These are phyloP conservation scores for Lactifluus echinatus DNA, from an alignment of 768 basidiomycete species.

Conservation along the genomic window DNA sequence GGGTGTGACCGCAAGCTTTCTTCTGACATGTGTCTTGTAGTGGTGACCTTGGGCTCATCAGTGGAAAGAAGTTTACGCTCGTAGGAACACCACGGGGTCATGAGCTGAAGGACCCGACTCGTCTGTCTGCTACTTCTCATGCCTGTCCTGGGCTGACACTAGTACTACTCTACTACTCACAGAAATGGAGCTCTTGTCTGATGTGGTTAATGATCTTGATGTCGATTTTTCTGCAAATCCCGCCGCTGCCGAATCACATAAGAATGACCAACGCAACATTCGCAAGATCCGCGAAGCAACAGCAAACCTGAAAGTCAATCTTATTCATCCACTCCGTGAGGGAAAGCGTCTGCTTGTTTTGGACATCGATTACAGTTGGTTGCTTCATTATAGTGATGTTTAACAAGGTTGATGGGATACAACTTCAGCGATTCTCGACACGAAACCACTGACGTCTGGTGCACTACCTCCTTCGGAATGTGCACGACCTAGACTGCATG, in stretches of 20 bases:
- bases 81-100: conserved; percentile 81
- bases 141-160: background rate
- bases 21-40: conserved; percentile 27
- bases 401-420: background rate
- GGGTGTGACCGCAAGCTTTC: background rate
- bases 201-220: conserved; percentile 75
- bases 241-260: conserved; percentile 48
- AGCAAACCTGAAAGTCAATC: conserved; percentile 50
- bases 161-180: no score
- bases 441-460: conserved; percentile 76
- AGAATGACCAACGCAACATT: conserved; percentile 71
- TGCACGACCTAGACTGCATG: conserved; percentile 73
- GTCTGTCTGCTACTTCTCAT: conserved; percentile 27
- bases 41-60: conserved; percentile 46
- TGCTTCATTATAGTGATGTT: background rate
- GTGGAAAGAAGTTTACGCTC: conserved; percentile 73
- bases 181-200: conserved; percentile 61
- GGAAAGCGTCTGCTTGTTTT: conserved; percentile 80
- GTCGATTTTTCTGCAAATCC: conserved; percentile 64
- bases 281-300: conserved; percentile 73
- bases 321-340: conserved; percentile 67
- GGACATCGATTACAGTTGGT: conserved; percentile 80
- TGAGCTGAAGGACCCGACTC: conserved; percentile 73
- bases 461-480: conserved; percentile 74
- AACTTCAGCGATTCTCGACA: conserved; percentile 65